Percentiles rank a stretch among this genome's conserved stretches.
phyloP scores from a whole-genome alignment of 768 basidiomycete genomes.

The Termitomyces sp. region DNA sequence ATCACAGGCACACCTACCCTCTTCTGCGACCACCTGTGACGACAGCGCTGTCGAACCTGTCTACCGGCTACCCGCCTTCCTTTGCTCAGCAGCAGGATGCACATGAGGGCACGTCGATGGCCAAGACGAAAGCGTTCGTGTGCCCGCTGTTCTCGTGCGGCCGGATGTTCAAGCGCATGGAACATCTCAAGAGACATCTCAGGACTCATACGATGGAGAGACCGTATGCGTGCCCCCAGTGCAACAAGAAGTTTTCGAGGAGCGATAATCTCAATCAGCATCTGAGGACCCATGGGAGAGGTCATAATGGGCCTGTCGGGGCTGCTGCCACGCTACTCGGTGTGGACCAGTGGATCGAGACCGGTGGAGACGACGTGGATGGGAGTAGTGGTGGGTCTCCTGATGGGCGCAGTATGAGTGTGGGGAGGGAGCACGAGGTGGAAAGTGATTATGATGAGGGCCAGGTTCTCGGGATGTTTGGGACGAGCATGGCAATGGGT shows the following conservation, averaged over 20 bases:
- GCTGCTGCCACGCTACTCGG: slow-evolving; percentile 3
- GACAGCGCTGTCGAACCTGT: slow-evolving; percentile 9
- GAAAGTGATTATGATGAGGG: slow-evolving; percentile 24
- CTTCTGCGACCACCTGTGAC: slow-evolving; percentile 12
- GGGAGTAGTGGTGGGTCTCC: slow-evolving; percentile 19
- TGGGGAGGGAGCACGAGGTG: slow-evolving; percentile 14
- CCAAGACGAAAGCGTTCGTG: slow-evolving; percentile 61
- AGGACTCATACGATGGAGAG: slow-evolving; percentile 88
- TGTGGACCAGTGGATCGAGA: slow-evolving; percentile 11
- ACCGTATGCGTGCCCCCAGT: slow-evolving; percentile 70
- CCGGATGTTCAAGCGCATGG: slow-evolving; percentile 85
- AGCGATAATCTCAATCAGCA: slow-evolving; percentile 90
- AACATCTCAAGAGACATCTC: slow-evolving; percentile 84
- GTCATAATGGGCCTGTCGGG: slow-evolving; percentile 5
- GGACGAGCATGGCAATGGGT: slow-evolving; percentile 20
- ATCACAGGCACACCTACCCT: slow-evolving; percentile 26
- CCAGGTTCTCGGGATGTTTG: slow-evolving; percentile 24
- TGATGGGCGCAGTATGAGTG: slow-evolving; percentile 16
- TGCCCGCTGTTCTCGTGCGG: slow-evolving; percentile 86
- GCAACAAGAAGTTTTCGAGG: slow-evolving; percentile 80
- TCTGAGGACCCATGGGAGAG: slow-evolving; percentile 67
- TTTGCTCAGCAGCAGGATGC: slow-evolving; percentile 20
- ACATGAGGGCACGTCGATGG: slow-evolving; percentile 21
- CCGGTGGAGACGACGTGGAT: slow-evolving; percentile 15
- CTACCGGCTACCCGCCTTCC: slow-evolving; percentile 17